Base-by-base conservation (phyloP, 2,329 filamentous ascomycete species). In the Plenodomus tracheiphilus region DNA sequence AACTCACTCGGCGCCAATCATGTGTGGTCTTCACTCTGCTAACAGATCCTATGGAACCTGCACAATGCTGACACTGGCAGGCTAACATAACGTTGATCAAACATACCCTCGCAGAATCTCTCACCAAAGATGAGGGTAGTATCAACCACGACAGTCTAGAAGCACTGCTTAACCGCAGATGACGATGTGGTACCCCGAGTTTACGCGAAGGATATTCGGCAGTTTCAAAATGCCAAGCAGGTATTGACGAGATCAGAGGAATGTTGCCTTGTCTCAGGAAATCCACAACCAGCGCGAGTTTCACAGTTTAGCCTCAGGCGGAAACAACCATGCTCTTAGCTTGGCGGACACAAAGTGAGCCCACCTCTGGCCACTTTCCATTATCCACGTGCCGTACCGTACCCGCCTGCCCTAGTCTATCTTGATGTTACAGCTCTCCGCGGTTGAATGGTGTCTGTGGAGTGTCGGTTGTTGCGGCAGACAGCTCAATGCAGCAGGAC, bases 271-370 rank as follows among this genome's bases (percentile, higher is more conserved):
- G 47, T 20, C 36, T 46, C 25, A 32, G 28, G 39, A 43, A 20
- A 19, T 44, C 42, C 46, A 22, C 32, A 13, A 41, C 52, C 47
- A 53, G 51, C 64, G 79, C 81, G 59, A 80, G 74, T 75, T 85
- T 89, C 90, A 89, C 93, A 20, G 77, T 75, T 46, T 77, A 73
- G 70, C 83, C 81, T 56, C 46, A 55, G 50, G 47, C 53, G 53
- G 43, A 51, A 43, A 47, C 38, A 46, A 34, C 48, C 49, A 41
- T 42, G 42, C 39, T 43, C 43, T 39, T 18, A 16, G 25, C 18
- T 39, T 17, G 28, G 45, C 39, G 21, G 35, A 32, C 22, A 53
- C 47, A 49, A 54, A 32, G 28, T 50, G 53, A 55, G 51, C 50
- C 56, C 54, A 57, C 39, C 53, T 47, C 28, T 32, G 28, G 28